phyloP scores from a whole-genome alignment of 1,139 yeast species.

The Geotrichum restrictum region DNA sequence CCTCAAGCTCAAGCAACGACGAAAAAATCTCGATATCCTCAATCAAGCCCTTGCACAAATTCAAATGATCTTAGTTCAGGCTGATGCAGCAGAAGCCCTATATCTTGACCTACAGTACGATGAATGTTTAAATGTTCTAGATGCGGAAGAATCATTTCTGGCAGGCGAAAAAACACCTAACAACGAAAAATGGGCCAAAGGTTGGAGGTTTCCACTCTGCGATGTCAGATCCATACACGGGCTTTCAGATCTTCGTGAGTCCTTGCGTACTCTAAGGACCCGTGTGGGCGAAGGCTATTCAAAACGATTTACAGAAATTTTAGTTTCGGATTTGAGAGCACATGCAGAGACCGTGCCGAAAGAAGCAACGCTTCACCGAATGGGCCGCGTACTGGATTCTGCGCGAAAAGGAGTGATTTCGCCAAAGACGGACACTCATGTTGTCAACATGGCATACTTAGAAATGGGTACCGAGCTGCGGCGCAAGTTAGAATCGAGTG shows the following conservation, averaged over 20 bases:
- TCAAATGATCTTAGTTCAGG: slow-evolving; percentile 46
- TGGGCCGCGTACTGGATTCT: slow-evolving; percentile 35
- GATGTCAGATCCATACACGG: slow-evolving; percentile 60
- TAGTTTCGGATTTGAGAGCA: slow-evolving; percentile 57
- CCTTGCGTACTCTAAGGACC: slow-evolving; percentile 49
- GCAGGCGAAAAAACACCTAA: slow-evolving; percentile 46
- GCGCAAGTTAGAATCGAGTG: slow-evolving; percentile 43
- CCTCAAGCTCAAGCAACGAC: slow-evolving; percentile 51
- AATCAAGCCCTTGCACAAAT: slow-evolving; percentile 67
- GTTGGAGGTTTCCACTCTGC: slow-evolving; percentile 50
- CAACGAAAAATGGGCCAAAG: slow-evolving; percentile 39
- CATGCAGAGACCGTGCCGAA: slow-evolving; percentile 52
- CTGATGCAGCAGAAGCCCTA: slow-evolving; percentile 53
- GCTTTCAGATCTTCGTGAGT: slow-evolving; percentile 50
- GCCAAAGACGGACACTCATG: slow-evolving; percentile 10
- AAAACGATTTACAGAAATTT: slow-evolving; percentile 50
- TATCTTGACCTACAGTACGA: slow-evolving; percentile 35
- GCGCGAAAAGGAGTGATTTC: slow-evolving; percentile 14
- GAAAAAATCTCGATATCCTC: slow-evolving; percentile 58
- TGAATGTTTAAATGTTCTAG: slow-evolving; percentile 51
- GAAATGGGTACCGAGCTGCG: slow-evolving; percentile 42
- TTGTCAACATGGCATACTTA: slow-evolving; percentile 37
- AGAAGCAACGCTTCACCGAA: slow-evolving; percentile 52
- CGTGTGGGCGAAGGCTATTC: slow-evolving; percentile 69
- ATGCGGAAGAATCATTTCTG: slow-evolving; percentile 54